Base-by-base conservation (phyloP, 2,329 filamentous ascomycete species). In the Sarocladium strictum region DNA sequence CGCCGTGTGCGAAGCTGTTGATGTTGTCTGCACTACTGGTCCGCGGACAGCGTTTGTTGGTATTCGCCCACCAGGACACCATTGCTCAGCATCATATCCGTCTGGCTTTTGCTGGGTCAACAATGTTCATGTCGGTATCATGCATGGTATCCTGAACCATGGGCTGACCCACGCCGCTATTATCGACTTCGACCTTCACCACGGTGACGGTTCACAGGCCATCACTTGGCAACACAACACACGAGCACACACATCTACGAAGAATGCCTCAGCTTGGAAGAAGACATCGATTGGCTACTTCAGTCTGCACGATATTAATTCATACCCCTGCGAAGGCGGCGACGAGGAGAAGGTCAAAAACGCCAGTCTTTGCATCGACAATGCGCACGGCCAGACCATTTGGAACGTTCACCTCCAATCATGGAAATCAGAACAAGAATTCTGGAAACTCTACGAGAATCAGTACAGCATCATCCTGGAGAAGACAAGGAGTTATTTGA, bases 71-170 rank as follows among this genome's bases (percentile, higher is more conserved):
- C 94, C 94, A 0, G 94, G 94, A 1, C 94, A 99, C 67, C 94
- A 99, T 66, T 99, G 94, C 71, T 96, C 93, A 2, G 84, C 90
- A 3, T 83, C 87, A 51, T 86, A 87, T 62, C 94, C 94, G 0
- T 97, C 93, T 2, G 94, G 94, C 0, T 99, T 99, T 67, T 99
- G 94, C 73, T 99, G 94, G 93, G 74, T 99, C 52, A 99, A 99
- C 69, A 99, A 99, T 66, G 91, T 99, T 1, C 93, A 97, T 65
- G 90, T 99, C 21, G 94, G 93, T 0, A 96, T 99, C 60, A 89
- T 95, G 68, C 89, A 99, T 68, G 93, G 86, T 11, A 86, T 90
- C 19, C 83, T 93, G 58, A 81, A 80, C 37, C 88, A 99, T 65
- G 91, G 88, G 0, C 74, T 97, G 26, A 97, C 93, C 0, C 94